Percentiles rank a stretch among this genome's conserved stretches.
phyloP scores from a whole-genome alignment of 2,329 filamentous ascomycete species.

The Aspergillus alliaceus region DNA sequence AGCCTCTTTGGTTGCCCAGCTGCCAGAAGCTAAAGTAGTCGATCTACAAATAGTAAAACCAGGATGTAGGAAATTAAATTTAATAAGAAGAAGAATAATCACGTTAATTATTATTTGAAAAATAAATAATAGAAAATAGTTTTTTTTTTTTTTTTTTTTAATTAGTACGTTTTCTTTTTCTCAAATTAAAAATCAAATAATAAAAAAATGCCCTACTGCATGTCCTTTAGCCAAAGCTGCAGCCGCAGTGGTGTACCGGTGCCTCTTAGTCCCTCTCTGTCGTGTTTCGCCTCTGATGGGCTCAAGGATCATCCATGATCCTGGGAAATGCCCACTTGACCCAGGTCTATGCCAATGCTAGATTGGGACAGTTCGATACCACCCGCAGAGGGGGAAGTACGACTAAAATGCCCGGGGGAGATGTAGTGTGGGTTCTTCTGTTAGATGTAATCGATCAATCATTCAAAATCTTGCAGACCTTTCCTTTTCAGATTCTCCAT shows the following conservation, averaged over 20 bases:
- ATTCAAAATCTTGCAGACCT: constrained; percentile 2
- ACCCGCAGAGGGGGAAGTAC: not conserved
- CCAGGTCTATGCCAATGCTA: constrained; percentile 1
- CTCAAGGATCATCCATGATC: constrained; percentile 26
- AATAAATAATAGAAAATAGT: not conserved
- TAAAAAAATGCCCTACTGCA: constrained; percentile 15
- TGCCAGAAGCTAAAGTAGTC: constrained; percentile 4
- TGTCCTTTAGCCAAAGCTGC: constrained; percentile 17
- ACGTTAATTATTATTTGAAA: not conserved
- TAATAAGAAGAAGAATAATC: not conserved
- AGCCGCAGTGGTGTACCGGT: constrained; percentile 15
- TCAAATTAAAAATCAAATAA: constrained; percentile 1
- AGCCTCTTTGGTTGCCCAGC: constrained; percentile 7
- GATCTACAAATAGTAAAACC: constrained; percentile 18
- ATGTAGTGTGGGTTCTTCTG: constrained; percentile 3
- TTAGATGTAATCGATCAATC: constrained; percentile 5
- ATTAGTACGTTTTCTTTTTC: not conserved
- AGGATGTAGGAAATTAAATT: constrained; percentile 4
- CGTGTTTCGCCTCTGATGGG: constrained; percentile 24
- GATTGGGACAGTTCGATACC: constrained; percentile 1
- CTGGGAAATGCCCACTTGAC: constrained; percentile 10
- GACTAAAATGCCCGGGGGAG: not conserved
- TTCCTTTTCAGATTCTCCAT: not conserved
- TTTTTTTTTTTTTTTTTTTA: not conserved
- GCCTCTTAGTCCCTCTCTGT: constrained; percentile 16